phyloP scores from a whole-genome alignment of 352 stramenopile genomes.

The Phytophthora podocarpi region DNA sequence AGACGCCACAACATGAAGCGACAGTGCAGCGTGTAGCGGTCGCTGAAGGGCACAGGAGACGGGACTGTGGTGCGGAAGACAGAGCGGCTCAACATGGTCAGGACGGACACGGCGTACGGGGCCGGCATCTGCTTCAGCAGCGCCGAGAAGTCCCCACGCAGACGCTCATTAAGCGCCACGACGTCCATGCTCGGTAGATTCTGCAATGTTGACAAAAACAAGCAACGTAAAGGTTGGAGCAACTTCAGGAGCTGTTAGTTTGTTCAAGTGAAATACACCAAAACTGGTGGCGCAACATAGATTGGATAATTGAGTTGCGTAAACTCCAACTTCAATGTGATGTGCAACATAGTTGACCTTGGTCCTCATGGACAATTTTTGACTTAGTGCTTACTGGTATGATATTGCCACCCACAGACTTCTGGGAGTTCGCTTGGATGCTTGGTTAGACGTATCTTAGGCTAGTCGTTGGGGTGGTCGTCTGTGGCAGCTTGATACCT shows the following conservation, averaged over 20 bases:
- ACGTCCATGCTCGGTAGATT: slow-evolving; percentile 51
- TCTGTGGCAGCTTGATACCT: slow-evolving; percentile 26
- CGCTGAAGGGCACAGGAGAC: background rate
- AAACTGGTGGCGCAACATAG: slow-evolving; percentile 12
- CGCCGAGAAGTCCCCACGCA: slow-evolving; percentile 63
- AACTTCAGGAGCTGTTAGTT: background rate
- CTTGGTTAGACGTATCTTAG: slow-evolving; percentile 32
- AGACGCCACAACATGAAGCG: slow-evolving; percentile 49
- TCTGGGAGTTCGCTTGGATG: background rate
- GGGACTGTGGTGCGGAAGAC: background rate
- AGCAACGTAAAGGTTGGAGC: slow-evolving; percentile 9
- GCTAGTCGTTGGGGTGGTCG: slow-evolving; percentile 16
- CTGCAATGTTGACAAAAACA: too few relatives aligned
- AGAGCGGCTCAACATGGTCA: background rate
- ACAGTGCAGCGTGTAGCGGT: slow-evolving; percentile 40
- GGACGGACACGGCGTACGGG: slow-evolving; percentile 15
- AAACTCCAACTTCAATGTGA: background rate
- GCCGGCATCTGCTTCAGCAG: slow-evolving; percentile 58
- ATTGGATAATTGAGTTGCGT: background rate
- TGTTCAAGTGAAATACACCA: slow-evolving; percentile 1
- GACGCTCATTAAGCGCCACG: slow-evolving; percentile 67
- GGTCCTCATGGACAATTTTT: slow-evolving; percentile 22
- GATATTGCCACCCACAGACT: too few relatives aligned
- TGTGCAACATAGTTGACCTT: background rate
- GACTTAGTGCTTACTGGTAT: background rate